A percentile compares a stretch with the other conserved stretches of the same genome.
These are phyloP conservation scores for Grifola frondosa DNA, from an alignment of 1,284 basidiomycete genomes.

Conservation along the genomic window DNA sequence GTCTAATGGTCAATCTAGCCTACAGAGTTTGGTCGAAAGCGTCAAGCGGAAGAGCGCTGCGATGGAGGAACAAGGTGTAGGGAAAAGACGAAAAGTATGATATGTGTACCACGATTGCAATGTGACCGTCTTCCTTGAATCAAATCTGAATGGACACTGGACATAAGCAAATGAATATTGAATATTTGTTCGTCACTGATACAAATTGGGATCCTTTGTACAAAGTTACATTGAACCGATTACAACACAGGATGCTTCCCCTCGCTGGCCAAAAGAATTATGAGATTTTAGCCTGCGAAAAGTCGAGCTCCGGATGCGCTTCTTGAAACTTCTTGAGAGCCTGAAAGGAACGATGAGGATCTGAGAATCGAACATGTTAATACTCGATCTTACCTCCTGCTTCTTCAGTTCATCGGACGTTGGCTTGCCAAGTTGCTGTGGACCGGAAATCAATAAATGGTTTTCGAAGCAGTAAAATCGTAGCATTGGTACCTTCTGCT, in stretches of 20 bases:
- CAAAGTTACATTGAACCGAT: no score
- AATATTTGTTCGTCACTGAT: no score
- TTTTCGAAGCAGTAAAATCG: slow-evolving; percentile 1
- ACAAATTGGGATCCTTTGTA: no score
- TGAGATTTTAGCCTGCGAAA: slow-evolving; percentile 87
- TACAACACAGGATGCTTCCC: no score
- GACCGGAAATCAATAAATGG: slow-evolving; percentile 7
- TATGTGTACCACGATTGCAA: neutral
- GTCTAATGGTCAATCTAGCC: slow-evolving; percentile 38
- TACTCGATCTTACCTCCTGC: slow-evolving; percentile 62
- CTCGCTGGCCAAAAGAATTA: no score
- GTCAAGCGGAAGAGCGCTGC: slow-evolving; percentile 75
- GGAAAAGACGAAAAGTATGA: slow-evolving; percentile 58
- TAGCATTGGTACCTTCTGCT: slow-evolving; percentile 73
- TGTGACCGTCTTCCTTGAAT: no score
- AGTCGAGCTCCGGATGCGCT: slow-evolving; percentile 92
- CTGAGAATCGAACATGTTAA: neutral
- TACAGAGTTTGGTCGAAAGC: slow-evolving; percentile 76
- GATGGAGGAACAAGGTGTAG: slow-evolving; percentile 32
- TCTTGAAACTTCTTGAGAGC: slow-evolving; percentile 87
- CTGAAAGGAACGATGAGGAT: slow-evolving; percentile 36
- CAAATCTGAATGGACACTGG: no score
- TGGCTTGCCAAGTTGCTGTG: slow-evolving; percentile 91
- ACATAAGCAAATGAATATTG: no score
- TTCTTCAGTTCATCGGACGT: slow-evolving; percentile 91